Conservation (phyloP, 129 eudicot genomes). For the Solidago caesia region DNA sequence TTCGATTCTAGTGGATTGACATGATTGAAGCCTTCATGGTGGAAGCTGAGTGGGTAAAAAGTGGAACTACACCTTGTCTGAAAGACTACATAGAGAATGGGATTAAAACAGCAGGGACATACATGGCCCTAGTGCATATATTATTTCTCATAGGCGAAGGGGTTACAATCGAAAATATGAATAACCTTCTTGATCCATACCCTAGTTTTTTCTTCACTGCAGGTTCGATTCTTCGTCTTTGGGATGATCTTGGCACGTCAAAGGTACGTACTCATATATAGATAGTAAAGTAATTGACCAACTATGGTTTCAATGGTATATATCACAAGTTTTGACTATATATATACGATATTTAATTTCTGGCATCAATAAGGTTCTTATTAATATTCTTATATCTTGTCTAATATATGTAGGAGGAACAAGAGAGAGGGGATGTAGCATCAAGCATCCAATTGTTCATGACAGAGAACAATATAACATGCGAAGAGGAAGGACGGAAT, state of each 20-base stretch:
- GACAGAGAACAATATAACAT: constrained; percentile 37
- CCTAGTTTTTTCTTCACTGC: constrained; percentile 46
- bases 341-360: too few relatives aligned
- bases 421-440: constrained; percentile 49
- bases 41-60: constrained; percentile 50
- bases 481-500: constrained; percentile 41
- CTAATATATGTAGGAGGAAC: constrained; percentile 43
- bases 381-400: too few relatives aligned
- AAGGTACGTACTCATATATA: constrained; percentile 30
- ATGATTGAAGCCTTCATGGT: constrained; percentile 48
- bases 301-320: too few relatives aligned
- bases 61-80: constrained; percentile 39
- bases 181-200: constrained; percentile 36
- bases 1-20: constrained; percentile 52
- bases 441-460: constrained; percentile 52
- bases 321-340: too few relatives aligned
- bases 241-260: constrained; percentile 66
- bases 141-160: constrained; percentile 48
- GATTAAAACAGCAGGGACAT: constrained; percentile 53
- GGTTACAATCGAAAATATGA: constrained; percentile 28
- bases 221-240: constrained; percentile 59
- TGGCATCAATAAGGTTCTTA: too few relatives aligned
- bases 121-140: constrained; percentile 55
- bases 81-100: constrained; percentile 56
- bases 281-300: too few relatives aligned